Base-by-base conservation (phyloP, 1,139 yeast genomes). In the Candida glucosophila region DNA sequence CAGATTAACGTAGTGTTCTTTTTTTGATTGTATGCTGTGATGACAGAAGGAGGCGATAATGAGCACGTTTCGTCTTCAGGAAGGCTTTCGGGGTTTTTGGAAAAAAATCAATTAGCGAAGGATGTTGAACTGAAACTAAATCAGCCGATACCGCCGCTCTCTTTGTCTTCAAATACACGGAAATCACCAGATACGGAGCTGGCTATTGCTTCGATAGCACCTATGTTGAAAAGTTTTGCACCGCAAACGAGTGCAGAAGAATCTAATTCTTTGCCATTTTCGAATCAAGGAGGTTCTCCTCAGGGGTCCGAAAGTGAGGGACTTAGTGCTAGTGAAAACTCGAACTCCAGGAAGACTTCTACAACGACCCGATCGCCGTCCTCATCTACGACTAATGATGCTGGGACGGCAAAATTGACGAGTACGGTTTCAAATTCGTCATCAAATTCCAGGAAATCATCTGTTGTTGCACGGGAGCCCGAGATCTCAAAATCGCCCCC, bases 141-240 rank as follows among this genome's bases (percentile, higher is more conserved):
- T 28, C 54, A 48, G 27, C 59, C 60, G 5, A 45, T 57, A 50
- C 52, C 61, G 2, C 63, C 63, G 6, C 41, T 56, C 22, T 44
- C 49, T 11, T 40, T 47, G 25, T 41, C 55, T 4, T 33, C 32
- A 9, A 43, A 43, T 27, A 33, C 37, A 17, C 33, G 34, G 14
- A 36, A 39, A 4, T 26, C 25, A 22, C 62, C 57, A 3, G 58
- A 55, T 15, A 60, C 69, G 3, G 60, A 60, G 31, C 71, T 61
- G 36, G 88, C 90, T 4, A 76, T 79, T 57, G 88, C 82, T 3
- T 70, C 83, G 1, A 72, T 80, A 19, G 90, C 90, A 0, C 90
- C 92, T 2, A 78, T 79, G 51, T 51, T 80, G 24, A 81, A 78
- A 45, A 62, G 71, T 1, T 80, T 77, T 48, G 66, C 73, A 6